Evolutionary conservation across 805 yeast species (phyloP).

Genomic region (Barnettozyma sucrosica): DNA sequence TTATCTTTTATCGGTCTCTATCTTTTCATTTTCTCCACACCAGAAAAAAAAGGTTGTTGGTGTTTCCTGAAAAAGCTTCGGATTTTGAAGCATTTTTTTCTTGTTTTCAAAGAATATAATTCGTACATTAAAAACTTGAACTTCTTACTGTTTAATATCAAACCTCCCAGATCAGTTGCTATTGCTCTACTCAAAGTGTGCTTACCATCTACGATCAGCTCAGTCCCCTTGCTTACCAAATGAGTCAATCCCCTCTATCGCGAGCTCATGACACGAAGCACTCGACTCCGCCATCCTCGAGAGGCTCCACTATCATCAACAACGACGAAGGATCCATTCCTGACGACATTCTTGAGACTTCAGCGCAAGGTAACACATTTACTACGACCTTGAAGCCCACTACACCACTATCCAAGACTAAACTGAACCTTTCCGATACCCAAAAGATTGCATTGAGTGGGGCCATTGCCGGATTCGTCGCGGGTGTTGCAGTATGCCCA

Average conservation of each 20-base stretch:
- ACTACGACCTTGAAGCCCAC: constrained; percentile 9
- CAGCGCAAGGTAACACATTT: constrained; percentile 9
- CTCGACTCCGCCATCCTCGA: background rate
- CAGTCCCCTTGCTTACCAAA: background rate
- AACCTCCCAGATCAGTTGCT: background rate
- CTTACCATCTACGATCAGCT: background rate
- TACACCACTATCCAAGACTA: constrained; percentile 6
- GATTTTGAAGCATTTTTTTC: constrained; percentile 9
- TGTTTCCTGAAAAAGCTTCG: constrained; percentile 1
- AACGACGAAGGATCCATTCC: constrained; percentile 3
- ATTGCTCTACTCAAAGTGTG: background rate
- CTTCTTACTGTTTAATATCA: background rate
- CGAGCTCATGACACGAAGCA: background rate
- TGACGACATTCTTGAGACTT: constrained; percentile 11
- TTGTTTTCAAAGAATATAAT: too few relatives aligned
- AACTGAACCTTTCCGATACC: constrained; percentile 29
- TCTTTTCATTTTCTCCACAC: background rate
- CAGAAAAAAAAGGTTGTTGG: background rate
- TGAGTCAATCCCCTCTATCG: background rate
- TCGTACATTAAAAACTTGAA: background rate
- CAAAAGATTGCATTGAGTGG: constrained; percentile 80
- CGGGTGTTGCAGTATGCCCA: constrained; percentile 91
- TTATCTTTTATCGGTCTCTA: too few relatives aligned
- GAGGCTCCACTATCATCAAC: background rate
- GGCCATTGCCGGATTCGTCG: constrained; percentile 86